These are phyloP conservation scores for Coemansia sp. DNA, from an alignment of 192 early-diverging fungal genomes.

Conservation along the genomic window DNA sequence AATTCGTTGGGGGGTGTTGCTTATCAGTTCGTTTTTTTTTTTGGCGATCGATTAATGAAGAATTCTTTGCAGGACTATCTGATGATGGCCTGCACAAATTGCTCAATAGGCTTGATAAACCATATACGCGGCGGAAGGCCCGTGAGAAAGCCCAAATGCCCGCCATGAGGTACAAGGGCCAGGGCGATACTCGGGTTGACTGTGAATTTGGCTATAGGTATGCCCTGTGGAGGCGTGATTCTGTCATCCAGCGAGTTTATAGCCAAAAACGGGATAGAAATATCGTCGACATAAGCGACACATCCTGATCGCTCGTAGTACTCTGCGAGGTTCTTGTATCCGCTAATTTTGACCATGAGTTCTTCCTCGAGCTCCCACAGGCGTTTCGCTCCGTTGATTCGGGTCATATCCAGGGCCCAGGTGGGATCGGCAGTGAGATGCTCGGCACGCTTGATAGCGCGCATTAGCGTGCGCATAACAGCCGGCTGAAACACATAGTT, in stretches of 20 bases:
- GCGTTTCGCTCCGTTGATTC: slow-evolving; percentile 58
- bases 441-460: slow-evolving; percentile 45
- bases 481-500: slow-evolving; percentile 61
- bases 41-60: not conserved
- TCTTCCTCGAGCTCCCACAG: slow-evolving; percentile 84
- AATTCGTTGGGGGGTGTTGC: not conserved
- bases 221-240: slow-evolving; percentile 65
- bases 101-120: slow-evolving; percentile 67
- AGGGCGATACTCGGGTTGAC: slow-evolving; percentile 78
- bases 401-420: slow-evolving; percentile 47
- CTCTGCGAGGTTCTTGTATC: slow-evolving; percentile 75
- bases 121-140: slow-evolving; percentile 54
- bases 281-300: slow-evolving; percentile 58
- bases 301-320: slow-evolving; percentile 72
- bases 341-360: slow-evolving; percentile 67
- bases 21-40: not conserved
- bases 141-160: slow-evolving; percentile 86
- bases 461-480: slow-evolving; percentile 60
- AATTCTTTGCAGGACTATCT: not conserved
- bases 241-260: slow-evolving; percentile 86
- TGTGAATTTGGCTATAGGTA: slow-evolving; percentile 71
- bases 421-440: slow-evolving; percentile 45
- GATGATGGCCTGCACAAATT: slow-evolving; percentile 66
- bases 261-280: slow-evolving; percentile 78
- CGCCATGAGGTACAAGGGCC: slow-evolving; percentile 79